These are phyloP conservation scores for Arachnomyces sp. DNA, from an alignment of 2,329 filamentous ascomycete species.

Conservation along the genomic window DNA sequence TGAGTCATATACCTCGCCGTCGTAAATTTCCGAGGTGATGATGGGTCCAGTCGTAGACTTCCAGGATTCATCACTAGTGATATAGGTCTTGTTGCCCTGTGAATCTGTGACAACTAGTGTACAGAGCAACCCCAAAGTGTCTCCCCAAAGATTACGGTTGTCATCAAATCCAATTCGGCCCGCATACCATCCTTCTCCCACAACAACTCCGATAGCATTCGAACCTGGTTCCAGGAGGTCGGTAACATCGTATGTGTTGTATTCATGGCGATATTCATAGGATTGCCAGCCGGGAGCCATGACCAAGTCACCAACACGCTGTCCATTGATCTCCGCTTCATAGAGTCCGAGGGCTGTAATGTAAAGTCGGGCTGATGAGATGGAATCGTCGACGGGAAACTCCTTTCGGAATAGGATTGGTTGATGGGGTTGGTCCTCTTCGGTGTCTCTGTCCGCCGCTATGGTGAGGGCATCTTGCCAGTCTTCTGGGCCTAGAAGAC, in stretches of 20 bases:
- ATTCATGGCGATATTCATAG: constrained; percentile 45
- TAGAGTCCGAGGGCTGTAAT: constrained; percentile 43
- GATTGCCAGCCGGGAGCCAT: constrained; percentile 48
- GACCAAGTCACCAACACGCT: constrained; percentile 30
- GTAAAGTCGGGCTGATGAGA: constrained; percentile 36
- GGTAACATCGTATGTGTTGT: constrained; percentile 48
- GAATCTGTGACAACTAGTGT: constrained; percentile 22
- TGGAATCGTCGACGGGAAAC: constrained; percentile 15
- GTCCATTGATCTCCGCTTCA: constrained; percentile 42
- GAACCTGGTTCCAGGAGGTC: constrained; percentile 27
- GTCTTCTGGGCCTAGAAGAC: constrained; percentile 23
- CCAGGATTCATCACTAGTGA: constrained; percentile 21
- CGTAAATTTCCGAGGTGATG: constrained; percentile 39
- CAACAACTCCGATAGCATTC: constrained; percentile 37
- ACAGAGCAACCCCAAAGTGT: constrained; percentile 19
- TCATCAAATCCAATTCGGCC: constrained; percentile 25
- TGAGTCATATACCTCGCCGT: constrained; percentile 47
- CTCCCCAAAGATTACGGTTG: constrained; percentile 19
- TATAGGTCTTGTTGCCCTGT: constrained; percentile 7
- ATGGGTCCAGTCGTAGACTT: constrained; percentile 15
- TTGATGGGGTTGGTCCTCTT: constrained; percentile 18
- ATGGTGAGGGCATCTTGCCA: constrained; percentile 24
- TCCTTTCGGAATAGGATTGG: constrained; percentile 30
- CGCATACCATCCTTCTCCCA: constrained; percentile 47
- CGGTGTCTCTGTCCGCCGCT: constrained; percentile 10